Percentiles rank a stretch among this genome's conserved stretches.
Evolutionary conservation across 2,329 filamentous ascomycete genomes (phyloP).

Genomic region (Incumbomyces delicatus): DNA sequence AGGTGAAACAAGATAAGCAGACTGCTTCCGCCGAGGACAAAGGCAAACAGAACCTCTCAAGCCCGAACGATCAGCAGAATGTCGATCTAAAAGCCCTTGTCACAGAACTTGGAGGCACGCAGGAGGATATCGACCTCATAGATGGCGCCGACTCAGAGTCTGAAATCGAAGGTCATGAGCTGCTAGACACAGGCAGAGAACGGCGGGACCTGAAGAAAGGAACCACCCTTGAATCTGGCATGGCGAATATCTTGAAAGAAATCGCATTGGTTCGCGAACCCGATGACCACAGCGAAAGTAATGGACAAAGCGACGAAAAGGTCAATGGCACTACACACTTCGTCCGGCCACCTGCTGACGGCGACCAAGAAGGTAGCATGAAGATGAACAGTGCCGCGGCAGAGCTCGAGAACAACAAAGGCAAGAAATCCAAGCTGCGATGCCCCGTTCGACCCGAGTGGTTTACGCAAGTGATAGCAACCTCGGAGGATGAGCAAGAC

Average conservation of each 20-base stretch:
- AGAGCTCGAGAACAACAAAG: conserved; percentile 28
- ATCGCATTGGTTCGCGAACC: conserved; percentile 37
- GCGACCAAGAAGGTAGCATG: conserved; percentile 24
- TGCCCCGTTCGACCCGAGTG: conserved; percentile 20
- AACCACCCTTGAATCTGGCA: conserved; percentile 31
- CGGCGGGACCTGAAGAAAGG: conserved; percentile 14
- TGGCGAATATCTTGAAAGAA: conserved; percentile 24
- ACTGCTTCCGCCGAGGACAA: conserved; percentile 8
- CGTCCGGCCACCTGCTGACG: conserved; percentile 29
- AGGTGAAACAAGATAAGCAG: conserved; percentile 29
- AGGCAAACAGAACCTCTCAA: conserved; percentile 10
- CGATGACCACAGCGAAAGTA: conserved; percentile 15
- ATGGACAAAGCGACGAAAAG: conserved; percentile 24
- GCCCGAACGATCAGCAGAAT: background rate
- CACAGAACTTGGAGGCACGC: conserved; percentile 37
- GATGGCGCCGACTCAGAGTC: conserved; percentile 36
- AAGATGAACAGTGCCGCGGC: conserved; percentile 12
- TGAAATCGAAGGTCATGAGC: conserved; percentile 30
- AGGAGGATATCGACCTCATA: conserved; percentile 40
- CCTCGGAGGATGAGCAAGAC: conserved; percentile 11
- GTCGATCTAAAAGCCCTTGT: background rate
- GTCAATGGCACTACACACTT: conserved; percentile 24
- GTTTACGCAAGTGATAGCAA: conserved; percentile 15
- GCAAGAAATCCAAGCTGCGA: conserved; percentile 21
- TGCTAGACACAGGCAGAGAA: background rate